Conservation (phyloP, 176 grass and related monocot genomes). For the Carex pumila region DNA sequence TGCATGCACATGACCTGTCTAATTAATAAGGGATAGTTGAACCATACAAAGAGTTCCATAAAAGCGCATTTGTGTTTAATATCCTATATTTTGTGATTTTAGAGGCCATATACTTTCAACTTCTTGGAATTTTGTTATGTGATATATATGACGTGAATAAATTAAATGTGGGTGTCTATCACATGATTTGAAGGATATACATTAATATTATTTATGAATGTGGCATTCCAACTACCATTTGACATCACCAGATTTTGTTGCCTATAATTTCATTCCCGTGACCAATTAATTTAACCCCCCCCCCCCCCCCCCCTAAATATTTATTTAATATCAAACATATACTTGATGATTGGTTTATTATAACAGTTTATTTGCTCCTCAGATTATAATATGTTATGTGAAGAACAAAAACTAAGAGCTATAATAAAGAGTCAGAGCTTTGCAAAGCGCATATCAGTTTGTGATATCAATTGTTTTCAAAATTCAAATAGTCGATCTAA, state of each 20-base stretch:
- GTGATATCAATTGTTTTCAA: too few relatives aligned
- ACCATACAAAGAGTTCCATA: background rate
- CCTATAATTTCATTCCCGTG: background rate
- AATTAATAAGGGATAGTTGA: background rate
- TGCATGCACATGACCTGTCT: background rate
- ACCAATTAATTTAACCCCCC: background rate
- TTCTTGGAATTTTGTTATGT: background rate
- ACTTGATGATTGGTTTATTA: background rate
- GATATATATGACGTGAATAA: background rate
- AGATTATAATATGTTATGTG: too few relatives aligned
- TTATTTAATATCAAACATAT: too few relatives aligned
- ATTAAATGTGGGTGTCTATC: background rate
- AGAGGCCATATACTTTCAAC: background rate
- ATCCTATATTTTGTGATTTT: background rate
- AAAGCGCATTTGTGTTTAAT: background rate
- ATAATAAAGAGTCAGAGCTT: too few relatives aligned
- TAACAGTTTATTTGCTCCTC: background rate
- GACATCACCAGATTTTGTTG: background rate
- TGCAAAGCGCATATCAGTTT: too few relatives aligned
- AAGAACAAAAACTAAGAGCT: too few relatives aligned
- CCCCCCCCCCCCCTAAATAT: too few relatives aligned
- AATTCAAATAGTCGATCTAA: too few relatives aligned
- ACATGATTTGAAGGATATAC: background rate
- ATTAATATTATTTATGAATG: background rate
- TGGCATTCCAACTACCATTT: conserved; percentile 8